Evolutionary conservation across 139 green algal genomes (phyloP), one percentile per base, ranked within the genome.

Genomic region (Picocystis salinarum): DNA sequence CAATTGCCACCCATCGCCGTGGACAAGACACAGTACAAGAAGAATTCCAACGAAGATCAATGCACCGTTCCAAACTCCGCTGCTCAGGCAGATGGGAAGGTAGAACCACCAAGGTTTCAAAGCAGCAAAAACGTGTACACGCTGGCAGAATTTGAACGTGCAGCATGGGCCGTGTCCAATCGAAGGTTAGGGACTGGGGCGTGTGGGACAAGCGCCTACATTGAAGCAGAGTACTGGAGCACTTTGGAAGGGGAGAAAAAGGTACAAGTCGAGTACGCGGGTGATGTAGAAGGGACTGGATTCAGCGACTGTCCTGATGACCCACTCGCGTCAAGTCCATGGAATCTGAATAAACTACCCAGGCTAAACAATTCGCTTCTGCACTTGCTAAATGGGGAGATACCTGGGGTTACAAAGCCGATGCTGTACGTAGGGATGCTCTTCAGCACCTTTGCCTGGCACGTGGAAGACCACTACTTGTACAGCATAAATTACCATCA

Each of bases 401-500:
- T 58, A 37, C 39, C 70, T 17, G 80, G 80, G 1, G 52, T 91
- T 4, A 84, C 71, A 13, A 48, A 42, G 12, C 79, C 82, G 33
- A 85, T 86, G 75, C 58, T 93, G 50, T 93, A 92, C 62, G 55
- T 82, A 6, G 82, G 81, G 29, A 82, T 78, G 66, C 60, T 89
- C n/a, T 89, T 85, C 50, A 57, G 59, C 48, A 75, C 67, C 22
- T 93, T 92, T 52, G 70, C 58, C 13, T 93, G 82, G 82, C 82
- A 92, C 47, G 68, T 88, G n/a, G 82, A 93, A 58, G 82, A 93
- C 56, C 79, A 91, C 53, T 79, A 77, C 61, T 59, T 90, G 23
- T 67, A 71, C 47, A 68, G 47, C 30, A 55, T 74, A 40, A 74
- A 74, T 46, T 74, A 73, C 53, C 6, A 79, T 42, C 82, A 93